Percentiles rank a stretch among this genome's conserved stretches.
Evolutionary conservation across 192 early-diverging fungal species (phyloP).

Genomic region (Linnemannia elongata): DNA sequence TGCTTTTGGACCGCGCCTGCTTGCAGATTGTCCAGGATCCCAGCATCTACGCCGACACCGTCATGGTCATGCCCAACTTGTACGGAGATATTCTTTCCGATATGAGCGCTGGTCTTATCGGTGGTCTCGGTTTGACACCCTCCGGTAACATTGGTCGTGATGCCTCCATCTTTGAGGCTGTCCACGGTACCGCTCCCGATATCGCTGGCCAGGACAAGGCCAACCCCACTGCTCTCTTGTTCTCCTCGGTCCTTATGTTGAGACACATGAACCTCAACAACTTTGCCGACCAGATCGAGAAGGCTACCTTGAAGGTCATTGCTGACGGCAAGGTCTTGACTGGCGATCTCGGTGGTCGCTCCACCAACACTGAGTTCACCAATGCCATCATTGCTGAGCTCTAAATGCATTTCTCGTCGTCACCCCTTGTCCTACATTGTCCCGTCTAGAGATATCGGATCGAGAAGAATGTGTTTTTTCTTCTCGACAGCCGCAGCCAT

Average conservation of each 20-base stretch:
- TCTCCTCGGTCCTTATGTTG: constrained; percentile 98
- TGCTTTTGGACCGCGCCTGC: constrained; percentile 95
- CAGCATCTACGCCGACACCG: constrained; percentile 86
- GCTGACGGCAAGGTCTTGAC: constrained; percentile 92
- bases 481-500: constrained; percentile 9
- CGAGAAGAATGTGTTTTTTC: not conserved
- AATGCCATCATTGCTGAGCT: constrained; percentile 85
- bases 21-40: constrained; percentile 95
- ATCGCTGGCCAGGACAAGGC: constrained; percentile 89
- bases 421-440: not conserved
- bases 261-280: constrained; percentile 91
- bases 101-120: constrained; percentile 98
- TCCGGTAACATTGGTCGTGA: constrained; percentile 99
- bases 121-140: constrained; percentile 97
- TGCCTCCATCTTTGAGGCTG: constrained; percentile 97
- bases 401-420: constrained; percentile 17
- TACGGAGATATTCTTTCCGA: constrained; percentile 99
- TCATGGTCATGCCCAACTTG: constrained; percentile 99
- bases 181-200: constrained; percentile 97
- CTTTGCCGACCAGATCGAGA: constrained; percentile 89
- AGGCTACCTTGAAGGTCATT: constrained; percentile 94
- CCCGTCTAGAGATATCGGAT: not conserved
- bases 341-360: constrained; percentile 90
- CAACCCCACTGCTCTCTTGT: constrained; percentile 78
- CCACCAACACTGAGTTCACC: constrained; percentile 88